These are phyloP conservation scores for Thuja plicata DNA, from an alignment of 83 land plant genomes.

Conservation along the genomic window DNA sequence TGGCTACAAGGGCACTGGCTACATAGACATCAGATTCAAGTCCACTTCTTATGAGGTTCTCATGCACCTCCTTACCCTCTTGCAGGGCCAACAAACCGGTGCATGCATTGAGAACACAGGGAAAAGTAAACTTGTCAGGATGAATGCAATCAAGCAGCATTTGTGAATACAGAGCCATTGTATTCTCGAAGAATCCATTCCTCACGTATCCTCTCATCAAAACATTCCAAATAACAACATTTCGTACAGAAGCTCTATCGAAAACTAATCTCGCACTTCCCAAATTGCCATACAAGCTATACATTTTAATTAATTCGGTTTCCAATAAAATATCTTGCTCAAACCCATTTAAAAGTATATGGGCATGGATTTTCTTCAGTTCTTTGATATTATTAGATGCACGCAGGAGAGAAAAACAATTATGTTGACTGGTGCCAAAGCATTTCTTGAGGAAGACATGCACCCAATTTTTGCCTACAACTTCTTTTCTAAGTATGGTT, in stretches of 20 bases:
- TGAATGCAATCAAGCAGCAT: slow-evolving; percentile 27
- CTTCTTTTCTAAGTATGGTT: no score
- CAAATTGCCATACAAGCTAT: slow-evolving; percentile 33
- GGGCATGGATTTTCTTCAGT: slow-evolving; percentile 16
- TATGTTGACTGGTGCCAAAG: no score
- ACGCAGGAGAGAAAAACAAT: background rate
- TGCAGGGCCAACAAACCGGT: background rate
- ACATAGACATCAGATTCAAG: slow-evolving; percentile 8
- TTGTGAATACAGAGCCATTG: slow-evolving; percentile 17
- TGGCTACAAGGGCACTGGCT: slow-evolving; percentile 20
- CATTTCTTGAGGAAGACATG: no score
- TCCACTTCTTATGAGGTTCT: slow-evolving; percentile 10
- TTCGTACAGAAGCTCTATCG: slow-evolving; percentile 23
- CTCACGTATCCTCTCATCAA: slow-evolving; percentile 33
- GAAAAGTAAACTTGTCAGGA: background rate
- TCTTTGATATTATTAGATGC: background rate
- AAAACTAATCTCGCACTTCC: slow-evolving; percentile 25
- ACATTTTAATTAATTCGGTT: slow-evolving; percentile 53
- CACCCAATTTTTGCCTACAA: no score
- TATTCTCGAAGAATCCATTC: slow-evolving; percentile 15
- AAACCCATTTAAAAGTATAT: slow-evolving; percentile 19
- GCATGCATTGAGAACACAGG: background rate
- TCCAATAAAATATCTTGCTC: slow-evolving; percentile 23
- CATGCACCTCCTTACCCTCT: background rate
- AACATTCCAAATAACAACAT: slow-evolving; percentile 48